A percentile compares a stretch with the other conserved stretches of the same genome.
Evolutionary conservation across 768 basidiomycete species (phyloP).

Genomic region (Suillus paluster): DNA sequence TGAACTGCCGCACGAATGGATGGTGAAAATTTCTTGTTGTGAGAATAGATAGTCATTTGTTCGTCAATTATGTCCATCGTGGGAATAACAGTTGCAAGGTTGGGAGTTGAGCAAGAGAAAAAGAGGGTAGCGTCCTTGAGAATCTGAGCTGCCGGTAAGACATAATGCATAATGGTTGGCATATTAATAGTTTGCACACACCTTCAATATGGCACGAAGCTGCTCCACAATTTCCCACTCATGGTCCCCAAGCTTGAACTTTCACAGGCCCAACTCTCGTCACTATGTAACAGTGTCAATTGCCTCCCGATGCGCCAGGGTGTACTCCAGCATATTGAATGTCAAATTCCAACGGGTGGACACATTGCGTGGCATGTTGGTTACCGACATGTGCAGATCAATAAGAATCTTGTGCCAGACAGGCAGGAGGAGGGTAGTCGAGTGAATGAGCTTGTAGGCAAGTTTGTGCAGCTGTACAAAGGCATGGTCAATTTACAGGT

Average conservation of each 20-base stretch:
- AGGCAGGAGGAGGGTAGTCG: slow-evolving; percentile 26
- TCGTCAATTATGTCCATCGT: slow-evolving; percentile 37
- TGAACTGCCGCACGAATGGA: slow-evolving; percentile 13
- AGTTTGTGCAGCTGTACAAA: too few species aligned
- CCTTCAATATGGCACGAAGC: slow-evolving; percentile 23
- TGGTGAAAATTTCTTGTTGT: slow-evolving; percentile 21
- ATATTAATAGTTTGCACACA: slow-evolving; percentile 5
- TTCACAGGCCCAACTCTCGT: slow-evolving; percentile 15
- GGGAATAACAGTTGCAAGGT: slow-evolving; percentile 32
- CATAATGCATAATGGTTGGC: background rate
- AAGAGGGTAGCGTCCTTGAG: slow-evolving; percentile 29
- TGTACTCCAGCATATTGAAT: slow-evolving; percentile 26
- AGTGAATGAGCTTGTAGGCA: slow-evolving; percentile 12
- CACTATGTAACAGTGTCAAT: slow-evolving; percentile 24
- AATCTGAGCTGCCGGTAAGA: slow-evolving; percentile 13
- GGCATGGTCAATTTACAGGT: too few species aligned
- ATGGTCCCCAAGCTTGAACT: slow-evolving; percentile 14
- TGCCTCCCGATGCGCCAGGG: slow-evolving; percentile 24
- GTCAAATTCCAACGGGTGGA: slow-evolving; percentile 22
- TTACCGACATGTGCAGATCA: slow-evolving; percentile 10
- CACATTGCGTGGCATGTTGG: slow-evolving; percentile 18
- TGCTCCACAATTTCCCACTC: slow-evolving; percentile 30
- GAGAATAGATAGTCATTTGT: slow-evolving; percentile 18
- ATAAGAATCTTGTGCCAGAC: slow-evolving; percentile 20
- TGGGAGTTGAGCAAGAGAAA: slow-evolving; percentile 26